Base-by-base conservation (phyloP, 371 early-diverging fungal genomes). In the Chytridium lagenaria region DNA sequence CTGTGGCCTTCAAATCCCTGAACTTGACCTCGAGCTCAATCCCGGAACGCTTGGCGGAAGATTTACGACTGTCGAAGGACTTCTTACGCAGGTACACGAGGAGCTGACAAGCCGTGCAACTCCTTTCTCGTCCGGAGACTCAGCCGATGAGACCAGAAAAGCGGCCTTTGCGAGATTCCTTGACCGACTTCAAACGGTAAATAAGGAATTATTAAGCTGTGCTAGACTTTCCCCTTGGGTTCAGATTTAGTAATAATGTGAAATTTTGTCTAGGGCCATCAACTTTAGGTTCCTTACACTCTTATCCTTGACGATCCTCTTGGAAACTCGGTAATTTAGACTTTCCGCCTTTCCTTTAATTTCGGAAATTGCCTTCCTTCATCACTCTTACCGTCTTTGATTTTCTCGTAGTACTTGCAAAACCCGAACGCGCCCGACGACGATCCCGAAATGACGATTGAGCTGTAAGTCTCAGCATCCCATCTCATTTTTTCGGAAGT, bases 41-140 rank as follows among this genome's bases (percentile, higher is more conserved):
- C 84, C 90, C n/a, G 97, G 97, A 59, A 96, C 98, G 0, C 84
- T 97, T 73, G 98, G 97, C 64, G 98, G 98, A n/a, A 89, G 94
- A 22, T 97, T 97, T 80, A 97, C 98, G 0, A 97, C 98, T 0
- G 90, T 97, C 26, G 98, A 97, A 84, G 98, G 98, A 12, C 85
- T 97, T 66, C 79, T 97, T 75, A 81, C 89, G 50, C 95, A 97
- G 81, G 92, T 97, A 1, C 88, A 93, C 67, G 92, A 94, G 7
- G 95, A 97, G 83, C 85, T 97, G 7, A 77, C 88, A 59, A 82
- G 80, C 30, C 87, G 90, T 69, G 44, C 68, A 5, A 85, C 89
- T 3, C 91, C 92, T 19, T 93, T 92, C 76, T 79, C 86, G 51
- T 78, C 81, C 30, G 97, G 97, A 52, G 94, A 97, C 75, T 91